These are phyloP conservation scores for Blastobotrys elegans DNA, from an alignment of 1,139 yeast genomes.

Conservation along the genomic window DNA sequence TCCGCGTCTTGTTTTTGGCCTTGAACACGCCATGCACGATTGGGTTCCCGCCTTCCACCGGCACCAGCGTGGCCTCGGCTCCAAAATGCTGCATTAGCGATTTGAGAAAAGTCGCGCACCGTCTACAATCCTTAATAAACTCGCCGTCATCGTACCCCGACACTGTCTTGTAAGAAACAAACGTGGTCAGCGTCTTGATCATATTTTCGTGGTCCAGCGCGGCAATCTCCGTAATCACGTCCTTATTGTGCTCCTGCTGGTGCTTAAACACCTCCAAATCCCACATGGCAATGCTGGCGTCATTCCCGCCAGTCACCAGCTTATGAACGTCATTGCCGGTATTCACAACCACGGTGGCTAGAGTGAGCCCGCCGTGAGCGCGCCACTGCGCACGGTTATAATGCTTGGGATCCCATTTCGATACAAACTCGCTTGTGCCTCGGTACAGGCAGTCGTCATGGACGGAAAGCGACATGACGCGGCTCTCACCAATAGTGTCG, in stretches of 20 bases:
- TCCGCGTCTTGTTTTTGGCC: constrained; percentile 6
- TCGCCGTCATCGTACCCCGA: constrained; percentile 61
- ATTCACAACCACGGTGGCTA: constrained; percentile 27
- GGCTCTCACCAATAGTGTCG: constrained; percentile 42
- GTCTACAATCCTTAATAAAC: constrained; percentile 73
- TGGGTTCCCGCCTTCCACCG: constrained; percentile 76
- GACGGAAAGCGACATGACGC: constrained; percentile 50
- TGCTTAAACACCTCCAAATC: constrained; percentile 33
- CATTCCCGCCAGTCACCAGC: constrained; percentile 56
- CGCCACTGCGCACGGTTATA: constrained; percentile 31
- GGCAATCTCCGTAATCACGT: neutral
- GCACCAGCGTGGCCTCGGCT: constrained; percentile 65
- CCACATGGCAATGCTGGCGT: constrained; percentile 58
- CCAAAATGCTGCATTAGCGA: constrained; percentile 65
- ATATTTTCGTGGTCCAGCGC: constrained; percentile 52
- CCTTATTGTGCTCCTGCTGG: neutral
- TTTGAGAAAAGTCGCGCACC: constrained; percentile 75
- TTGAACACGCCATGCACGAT: constrained; percentile 71
- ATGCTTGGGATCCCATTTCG: constrained; percentile 31
- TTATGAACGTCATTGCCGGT: constrained; percentile 12
- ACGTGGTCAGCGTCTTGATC: constrained; percentile 53
- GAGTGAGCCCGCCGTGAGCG: constrained; percentile 33
- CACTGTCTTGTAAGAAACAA: constrained; percentile 70
- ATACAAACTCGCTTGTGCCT: constrained; percentile 42
- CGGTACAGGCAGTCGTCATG: constrained; percentile 49